These are phyloP conservation scores for Chondrus crispus DNA, from an alignment of 23 red algal species.

Conservation along the genomic window DNA sequence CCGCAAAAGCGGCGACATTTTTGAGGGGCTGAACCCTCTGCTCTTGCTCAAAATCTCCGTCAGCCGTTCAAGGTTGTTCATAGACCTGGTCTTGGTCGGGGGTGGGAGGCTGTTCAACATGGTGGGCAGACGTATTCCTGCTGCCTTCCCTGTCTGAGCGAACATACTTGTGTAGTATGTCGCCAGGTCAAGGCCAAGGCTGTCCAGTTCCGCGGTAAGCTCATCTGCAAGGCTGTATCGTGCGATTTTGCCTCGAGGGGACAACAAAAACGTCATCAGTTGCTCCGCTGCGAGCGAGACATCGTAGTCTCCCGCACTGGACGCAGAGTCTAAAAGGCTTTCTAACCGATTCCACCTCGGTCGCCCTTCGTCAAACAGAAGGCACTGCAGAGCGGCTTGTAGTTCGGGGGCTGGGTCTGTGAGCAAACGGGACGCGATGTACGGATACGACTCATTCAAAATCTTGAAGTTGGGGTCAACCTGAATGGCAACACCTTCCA, in stretches of 20 bases:
- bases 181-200: slow-evolving; percentile 60
- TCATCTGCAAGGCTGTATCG: slow-evolving; percentile 83
- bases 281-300: slow-evolving; percentile 69
- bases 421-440: slow-evolving; percentile 92
- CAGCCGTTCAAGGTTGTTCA: slow-evolving; percentile 37
- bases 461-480: slow-evolving; percentile 98
- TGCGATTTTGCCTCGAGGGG: slow-evolving; percentile 54
- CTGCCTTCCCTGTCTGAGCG: slow-evolving; percentile 31
- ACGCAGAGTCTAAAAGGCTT: slow-evolving; percentile 89
- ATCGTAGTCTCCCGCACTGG: slow-evolving; percentile 80
- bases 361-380: slow-evolving; percentile 84
- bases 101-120: slow-evolving; percentile 34
- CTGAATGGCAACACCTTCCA: slow-evolving; percentile 99
- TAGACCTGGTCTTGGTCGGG: slow-evolving; percentile 25
- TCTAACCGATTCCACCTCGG: slow-evolving; percentile 88
- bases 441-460: slow-evolving; percentile 97
- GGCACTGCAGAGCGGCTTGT: slow-evolving; percentile 82
- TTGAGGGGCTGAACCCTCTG: slow-evolving; percentile 51
- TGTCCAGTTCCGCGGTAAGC: slow-evolving; percentile 80
- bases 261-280: slow-evolving; percentile 82
- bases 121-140: slow-evolving; percentile 49
- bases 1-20: slow-evolving; percentile 43
- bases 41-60: slow-evolving; percentile 21
- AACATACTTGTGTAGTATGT: slow-evolving; percentile 49
- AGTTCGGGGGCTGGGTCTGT: slow-evolving; percentile 94